Conservation (phyloP, 768 basidiomycete species). For the Gloeostereum incarnatum region DNA sequence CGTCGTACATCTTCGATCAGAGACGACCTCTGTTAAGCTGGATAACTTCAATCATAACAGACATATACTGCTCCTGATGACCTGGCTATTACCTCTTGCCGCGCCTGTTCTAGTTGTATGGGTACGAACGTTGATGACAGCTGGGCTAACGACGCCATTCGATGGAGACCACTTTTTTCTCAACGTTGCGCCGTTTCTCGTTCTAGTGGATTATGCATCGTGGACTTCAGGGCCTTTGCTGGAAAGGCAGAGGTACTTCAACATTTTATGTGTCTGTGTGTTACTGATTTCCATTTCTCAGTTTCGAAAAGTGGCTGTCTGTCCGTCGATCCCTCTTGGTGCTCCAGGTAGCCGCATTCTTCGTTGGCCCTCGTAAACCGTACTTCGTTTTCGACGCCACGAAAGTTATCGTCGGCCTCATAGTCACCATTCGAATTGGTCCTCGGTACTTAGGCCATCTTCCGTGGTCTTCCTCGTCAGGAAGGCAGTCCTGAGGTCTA, state of each 20-base stretch:
- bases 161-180: slow-evolving; percentile 72
- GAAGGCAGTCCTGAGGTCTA: not conserved
- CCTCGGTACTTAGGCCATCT: slow-evolving; percentile 39
- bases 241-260: slow-evolving; percentile 29
- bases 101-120: slow-evolving; percentile 81
- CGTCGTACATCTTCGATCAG: too few relatives aligned
- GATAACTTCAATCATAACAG: slow-evolving; percentile 38
- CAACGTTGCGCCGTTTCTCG: slow-evolving; percentile 52
- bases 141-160: slow-evolving; percentile 73
- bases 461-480: slow-evolving; percentile 16
- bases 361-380: slow-evolving; percentile 57
- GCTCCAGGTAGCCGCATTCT: slow-evolving; percentile 44
- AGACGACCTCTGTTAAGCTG: not conserved
- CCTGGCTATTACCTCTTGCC: slow-evolving; percentile 69
- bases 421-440: slow-evolving; percentile 38
- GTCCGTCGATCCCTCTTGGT: slow-evolving; percentile 44
- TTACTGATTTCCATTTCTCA: slow-evolving; percentile 12
- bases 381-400: slow-evolving; percentile 60
- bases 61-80: slow-evolving; percentile 67
- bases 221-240: slow-evolving; percentile 35
- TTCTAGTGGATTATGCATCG: slow-evolving; percentile 53
- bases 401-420: slow-evolving; percentile 33
- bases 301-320: slow-evolving; percentile 27
- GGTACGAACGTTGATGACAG: slow-evolving; percentile 78
- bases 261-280: slow-evolving; percentile 2